A percentile compares a stretch with the other conserved stretches of the same genome.
phyloP scores from a whole-genome alignment of 176 grass and related monocot species.

The Tuctoria greenei region DNA sequence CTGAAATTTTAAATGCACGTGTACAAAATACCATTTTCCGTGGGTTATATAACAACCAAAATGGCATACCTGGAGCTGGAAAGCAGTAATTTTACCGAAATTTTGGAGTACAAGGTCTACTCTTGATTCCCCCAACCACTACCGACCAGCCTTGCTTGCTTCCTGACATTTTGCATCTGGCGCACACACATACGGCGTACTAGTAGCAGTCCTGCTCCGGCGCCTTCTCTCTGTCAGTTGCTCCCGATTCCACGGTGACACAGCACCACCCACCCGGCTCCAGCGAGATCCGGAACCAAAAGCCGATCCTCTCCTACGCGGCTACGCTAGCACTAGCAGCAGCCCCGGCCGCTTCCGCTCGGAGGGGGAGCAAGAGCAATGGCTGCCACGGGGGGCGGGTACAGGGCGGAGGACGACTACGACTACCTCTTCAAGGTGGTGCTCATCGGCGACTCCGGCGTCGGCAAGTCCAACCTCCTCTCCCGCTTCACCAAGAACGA shows the following conservation, averaged over 20 bases:
- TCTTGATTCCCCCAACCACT: not conserved
- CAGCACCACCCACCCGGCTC: conserved; percentile 15
- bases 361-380: conserved; percentile 24
- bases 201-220: not conserved
- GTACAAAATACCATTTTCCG: not conserved
- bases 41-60: not conserved
- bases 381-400: conserved; percentile 54
- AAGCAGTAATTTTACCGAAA: not conserved
- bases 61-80: not conserved
- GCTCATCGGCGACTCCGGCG: conserved; percentile 92
- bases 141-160: not conserved
- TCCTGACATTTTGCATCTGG: not conserved
- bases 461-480: conserved; percentile 92
- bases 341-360: conserved; percentile 11
- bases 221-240: conserved; percentile 9
- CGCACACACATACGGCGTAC: not conserved
- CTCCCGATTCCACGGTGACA: conserved; percentile 27
- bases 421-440: conserved; percentile 97
- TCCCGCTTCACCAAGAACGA: conserved; percentile 97
- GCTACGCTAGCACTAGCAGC: not conserved
- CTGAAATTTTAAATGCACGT: not conserved
- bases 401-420: conserved; percentile 89
- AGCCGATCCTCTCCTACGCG: not conserved
- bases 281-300: conserved; percentile 39
- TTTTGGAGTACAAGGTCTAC: not conserved